phyloP scores from a whole-genome alignment of 2,329 filamentous ascomycete species.

The Colletotrichum horii region DNA sequence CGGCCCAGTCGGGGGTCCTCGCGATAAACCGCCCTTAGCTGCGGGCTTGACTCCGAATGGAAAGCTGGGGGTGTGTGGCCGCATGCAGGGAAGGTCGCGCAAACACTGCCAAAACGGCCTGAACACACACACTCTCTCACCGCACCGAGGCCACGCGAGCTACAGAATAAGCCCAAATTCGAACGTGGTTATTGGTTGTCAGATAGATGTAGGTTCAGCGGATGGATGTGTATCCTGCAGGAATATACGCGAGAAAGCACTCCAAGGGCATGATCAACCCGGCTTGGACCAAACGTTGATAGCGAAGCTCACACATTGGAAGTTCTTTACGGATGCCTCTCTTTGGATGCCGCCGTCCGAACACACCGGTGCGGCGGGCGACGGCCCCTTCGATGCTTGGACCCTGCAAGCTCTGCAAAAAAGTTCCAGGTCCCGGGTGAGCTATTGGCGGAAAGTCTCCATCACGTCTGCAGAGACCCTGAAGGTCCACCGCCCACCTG shows the following conservation, averaged over 20 bases:
- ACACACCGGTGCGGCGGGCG: not conserved
- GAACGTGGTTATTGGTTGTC: not conserved
- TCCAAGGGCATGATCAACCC: not conserved
- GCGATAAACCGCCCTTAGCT: not conserved
- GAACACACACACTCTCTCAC: not conserved
- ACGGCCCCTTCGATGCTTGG: not conserved
- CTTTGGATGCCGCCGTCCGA: not conserved
- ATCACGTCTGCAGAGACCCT: not conserved
- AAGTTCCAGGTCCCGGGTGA: not conserved
- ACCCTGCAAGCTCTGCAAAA: slow-evolving; percentile 1
- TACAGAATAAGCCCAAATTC: not conserved
- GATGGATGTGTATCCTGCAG: not conserved
- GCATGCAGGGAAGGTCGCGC: not conserved
- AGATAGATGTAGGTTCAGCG: not conserved
- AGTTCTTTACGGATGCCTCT: not conserved
- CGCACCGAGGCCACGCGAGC: not conserved
- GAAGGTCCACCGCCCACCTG: not conserved
- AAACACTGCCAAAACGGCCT: not conserved
- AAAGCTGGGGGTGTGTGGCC: not conserved
- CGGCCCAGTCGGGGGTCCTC: slow-evolving; percentile 1
- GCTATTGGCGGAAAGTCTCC: not conserved
- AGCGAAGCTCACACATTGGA: not conserved
- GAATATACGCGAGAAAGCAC: not conserved
- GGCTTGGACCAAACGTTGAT: not conserved
- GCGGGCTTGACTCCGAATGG: not conserved